Evolutionary conservation across 2,329 filamentous ascomycete species (phyloP).

Genomic region (Verticillium alfalfae): DNA sequence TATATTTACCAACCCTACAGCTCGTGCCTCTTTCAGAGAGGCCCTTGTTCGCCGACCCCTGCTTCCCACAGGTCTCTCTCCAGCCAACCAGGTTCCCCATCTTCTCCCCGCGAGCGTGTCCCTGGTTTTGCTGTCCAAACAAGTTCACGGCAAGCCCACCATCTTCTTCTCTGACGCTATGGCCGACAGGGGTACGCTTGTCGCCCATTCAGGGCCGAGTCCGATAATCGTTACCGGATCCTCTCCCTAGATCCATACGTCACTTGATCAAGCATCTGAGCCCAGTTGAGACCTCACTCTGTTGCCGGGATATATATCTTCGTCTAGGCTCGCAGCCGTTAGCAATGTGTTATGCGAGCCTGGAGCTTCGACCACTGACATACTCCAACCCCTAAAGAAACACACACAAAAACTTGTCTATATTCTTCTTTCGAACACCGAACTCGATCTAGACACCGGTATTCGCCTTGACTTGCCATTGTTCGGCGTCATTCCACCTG

Average conservation of each 20-base stretch:
- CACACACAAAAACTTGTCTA: not conserved
- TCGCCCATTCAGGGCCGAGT: conserved; percentile 9
- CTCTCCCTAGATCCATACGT: conserved; percentile 7
- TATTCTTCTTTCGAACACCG: not conserved
- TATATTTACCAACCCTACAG: not conserved
- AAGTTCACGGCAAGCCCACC: conserved; percentile 6
- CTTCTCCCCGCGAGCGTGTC: conserved; percentile 1
- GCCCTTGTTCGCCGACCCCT: conserved; percentile 3
- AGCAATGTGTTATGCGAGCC: not conserved
- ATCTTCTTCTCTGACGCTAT: conserved; percentile 9
- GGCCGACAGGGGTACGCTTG: conserved; percentile 10
- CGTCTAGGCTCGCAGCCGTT: not conserved
- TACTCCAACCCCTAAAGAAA: not conserved
- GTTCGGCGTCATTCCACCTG: not conserved
- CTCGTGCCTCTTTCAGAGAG: not conserved
- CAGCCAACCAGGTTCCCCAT: conserved; percentile 1
- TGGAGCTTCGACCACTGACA: not conserved
- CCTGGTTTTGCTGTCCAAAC: conserved; percentile 3
- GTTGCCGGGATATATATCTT: conserved; percentile 5
- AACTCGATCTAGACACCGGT: too few relatives aligned
- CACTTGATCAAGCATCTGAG: conserved; percentile 5
- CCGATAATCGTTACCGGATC: conserved; percentile 7
- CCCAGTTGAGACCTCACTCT: not conserved
- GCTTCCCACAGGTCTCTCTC: not conserved
- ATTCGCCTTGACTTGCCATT: not conserved